These are phyloP conservation scores for Clarireedia paspali DNA, from an alignment of 2,329 filamentous ascomycete genomes.

Conservation along the genomic window DNA sequence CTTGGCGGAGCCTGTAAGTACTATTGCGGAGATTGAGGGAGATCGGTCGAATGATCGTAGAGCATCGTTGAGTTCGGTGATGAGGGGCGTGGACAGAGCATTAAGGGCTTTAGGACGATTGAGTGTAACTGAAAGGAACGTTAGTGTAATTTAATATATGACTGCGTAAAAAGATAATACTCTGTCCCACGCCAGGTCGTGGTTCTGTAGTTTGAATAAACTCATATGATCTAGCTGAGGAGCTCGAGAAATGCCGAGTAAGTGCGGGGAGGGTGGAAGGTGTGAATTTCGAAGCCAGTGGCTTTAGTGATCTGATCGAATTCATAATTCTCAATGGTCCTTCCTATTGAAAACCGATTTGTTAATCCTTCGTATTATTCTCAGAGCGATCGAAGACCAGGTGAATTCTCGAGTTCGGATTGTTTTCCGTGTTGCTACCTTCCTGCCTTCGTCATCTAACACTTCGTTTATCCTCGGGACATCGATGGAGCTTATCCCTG, in stretches of 20 bases:
- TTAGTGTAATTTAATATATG: neutral
- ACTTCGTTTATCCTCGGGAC: neutral
- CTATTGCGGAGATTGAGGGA: conserved; percentile 62
- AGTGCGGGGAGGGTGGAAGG: conserved; percentile 23
- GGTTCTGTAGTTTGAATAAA: conserved; percentile 76
- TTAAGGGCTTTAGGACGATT: conserved; percentile 95
- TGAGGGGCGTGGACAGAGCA: conserved; percentile 84
- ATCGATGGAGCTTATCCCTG: neutral
- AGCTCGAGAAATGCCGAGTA: conserved; percentile 23
- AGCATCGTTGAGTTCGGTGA: conserved; percentile 79
- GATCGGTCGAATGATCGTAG: conserved; percentile 63
- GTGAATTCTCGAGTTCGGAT: too few species aligned
- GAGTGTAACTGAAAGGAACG: conserved; percentile 61
- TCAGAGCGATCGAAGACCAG: neutral
- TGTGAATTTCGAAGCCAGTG: conserved; percentile 26
- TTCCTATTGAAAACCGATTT: neutral
- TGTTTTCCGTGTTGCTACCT: too few species aligned
- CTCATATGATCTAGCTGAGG: conserved; percentile 52
- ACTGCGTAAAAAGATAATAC: conserved; percentile 39
- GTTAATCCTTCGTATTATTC: neutral
- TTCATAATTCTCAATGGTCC: conserved; percentile 19
- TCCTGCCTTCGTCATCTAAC: neutral
- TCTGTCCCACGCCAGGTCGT: conserved; percentile 81
- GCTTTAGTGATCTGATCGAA: conserved; percentile 23
- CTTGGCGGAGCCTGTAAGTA: conserved; percentile 82